These are phyloP conservation scores for Trichoderma gamsii DNA, from an alignment of 495 filamentous ascomycete species.

Conservation along the genomic window DNA sequence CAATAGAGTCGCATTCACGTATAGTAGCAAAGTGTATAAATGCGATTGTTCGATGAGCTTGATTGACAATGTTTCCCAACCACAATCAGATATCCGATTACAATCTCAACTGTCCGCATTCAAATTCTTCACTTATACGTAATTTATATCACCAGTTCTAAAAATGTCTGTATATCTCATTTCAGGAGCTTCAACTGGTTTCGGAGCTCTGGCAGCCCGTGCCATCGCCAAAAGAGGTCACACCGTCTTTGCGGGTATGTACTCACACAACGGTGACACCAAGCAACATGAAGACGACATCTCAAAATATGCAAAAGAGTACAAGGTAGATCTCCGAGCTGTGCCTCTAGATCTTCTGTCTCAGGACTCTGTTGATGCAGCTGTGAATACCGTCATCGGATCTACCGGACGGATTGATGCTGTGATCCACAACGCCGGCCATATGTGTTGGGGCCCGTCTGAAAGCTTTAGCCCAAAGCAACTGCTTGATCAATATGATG, in stretches of 20 bases:
- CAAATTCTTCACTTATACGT: background rate
- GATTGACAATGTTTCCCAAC: background rate
- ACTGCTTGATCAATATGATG: constrained; percentile 22
- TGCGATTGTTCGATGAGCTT: background rate
- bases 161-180: constrained; percentile 19
- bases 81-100: background rate
- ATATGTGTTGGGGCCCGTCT: constrained; percentile 25
- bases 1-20: background rate
- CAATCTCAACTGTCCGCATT: background rate
- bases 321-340: constrained; percentile 22
- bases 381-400: constrained; percentile 19
- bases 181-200: constrained; percentile 20
- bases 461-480: constrained; percentile 27
- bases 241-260: constrained; percentile 26
- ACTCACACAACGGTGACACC: constrained; percentile 21
- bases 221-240: constrained; percentile 23
- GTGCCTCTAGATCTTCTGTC: constrained; percentile 22
- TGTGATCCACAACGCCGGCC: constrained; percentile 26
- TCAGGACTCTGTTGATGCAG: constrained; percentile 19
- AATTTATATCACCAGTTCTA: background rate
- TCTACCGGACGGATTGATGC: constrained; percentile 21
- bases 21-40: background rate
- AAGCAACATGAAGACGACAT: constrained; percentile 18
- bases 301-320: constrained; percentile 16
- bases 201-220: constrained; percentile 20